phyloP scores from a whole-genome alignment of 305 asterid species.

The Plantago rigida region DNA sequence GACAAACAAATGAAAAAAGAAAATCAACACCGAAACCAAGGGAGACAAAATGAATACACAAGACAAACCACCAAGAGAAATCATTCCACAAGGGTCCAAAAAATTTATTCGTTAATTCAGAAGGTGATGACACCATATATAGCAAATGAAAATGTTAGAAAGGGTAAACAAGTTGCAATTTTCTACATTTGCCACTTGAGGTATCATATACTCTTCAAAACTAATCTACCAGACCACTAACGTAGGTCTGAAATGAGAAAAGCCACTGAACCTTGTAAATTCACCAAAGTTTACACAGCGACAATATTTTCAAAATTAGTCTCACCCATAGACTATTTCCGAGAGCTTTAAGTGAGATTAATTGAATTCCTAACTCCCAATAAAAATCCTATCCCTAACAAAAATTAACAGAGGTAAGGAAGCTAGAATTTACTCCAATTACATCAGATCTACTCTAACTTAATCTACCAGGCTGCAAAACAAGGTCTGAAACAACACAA shows the following conservation, averaged over 20 bases:
- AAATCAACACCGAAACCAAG: conserved; percentile 26
- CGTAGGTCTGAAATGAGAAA: conserved; percentile 4
- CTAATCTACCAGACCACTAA: conserved; percentile 15
- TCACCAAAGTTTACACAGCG: neutral
- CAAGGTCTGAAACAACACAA: neutral
- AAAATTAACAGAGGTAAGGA: neutral
- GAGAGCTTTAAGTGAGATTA: neutral
- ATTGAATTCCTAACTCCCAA: neutral
- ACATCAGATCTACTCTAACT: conserved; percentile 49
- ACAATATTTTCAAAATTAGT: no score
- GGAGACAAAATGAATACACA: conserved; percentile 10
- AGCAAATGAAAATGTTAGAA: conserved; percentile 12
- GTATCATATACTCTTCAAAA: conserved; percentile 45
- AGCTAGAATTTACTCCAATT: neutral
- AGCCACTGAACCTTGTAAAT: conserved; percentile 20
- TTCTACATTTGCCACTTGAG: neutral
- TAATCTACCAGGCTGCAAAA: conserved; percentile 15
- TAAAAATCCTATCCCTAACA: neutral
- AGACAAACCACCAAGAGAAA: neutral
- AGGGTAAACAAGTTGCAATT: conserved; percentile 12
- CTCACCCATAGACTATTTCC: neutral
- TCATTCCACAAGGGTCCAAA: neutral
- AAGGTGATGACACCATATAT: neutral
- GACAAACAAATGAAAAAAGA: conserved; percentile 30
- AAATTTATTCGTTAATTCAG: neutral